Percentiles rank a stretch among this genome's conserved stretches.
These are phyloP conservation scores for Pythium vanterpoolii DNA, from an alignment of 352 stramenopile species.

Conservation along the genomic window DNA sequence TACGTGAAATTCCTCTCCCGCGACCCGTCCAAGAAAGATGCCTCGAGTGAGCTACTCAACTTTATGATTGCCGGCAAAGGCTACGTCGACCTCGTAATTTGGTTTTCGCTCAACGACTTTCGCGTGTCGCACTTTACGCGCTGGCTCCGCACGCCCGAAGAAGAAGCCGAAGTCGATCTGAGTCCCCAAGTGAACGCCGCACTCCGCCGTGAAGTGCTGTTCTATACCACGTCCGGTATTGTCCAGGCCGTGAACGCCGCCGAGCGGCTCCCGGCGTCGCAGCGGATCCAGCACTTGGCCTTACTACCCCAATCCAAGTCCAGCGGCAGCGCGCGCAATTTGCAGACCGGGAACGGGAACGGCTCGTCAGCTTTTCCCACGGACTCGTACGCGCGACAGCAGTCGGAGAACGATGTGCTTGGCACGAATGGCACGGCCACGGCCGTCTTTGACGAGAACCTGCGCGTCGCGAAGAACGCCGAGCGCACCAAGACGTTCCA, in stretches of 20 bases:
- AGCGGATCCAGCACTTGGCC: conserved; percentile 81
- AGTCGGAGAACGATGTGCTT: conserved; percentile 36
- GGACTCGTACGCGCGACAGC: conserved; percentile 50
- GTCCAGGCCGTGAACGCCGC: conserved; percentile 83
- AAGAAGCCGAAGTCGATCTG: conserved; percentile 76
- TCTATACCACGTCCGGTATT: conserved; percentile 89
- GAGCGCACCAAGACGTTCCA: conserved; percentile 85
- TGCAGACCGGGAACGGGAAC: conserved; percentile 8
- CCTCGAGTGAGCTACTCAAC: conserved; percentile 74
- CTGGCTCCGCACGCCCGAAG: conserved; percentile 47
- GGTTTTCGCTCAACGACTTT: conserved; percentile 87
- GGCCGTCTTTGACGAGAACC: conserved; percentile 66
- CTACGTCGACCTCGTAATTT: conserved; percentile 88
- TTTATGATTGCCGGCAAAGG: conserved; percentile 86
- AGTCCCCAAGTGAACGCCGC: conserved; percentile 88
- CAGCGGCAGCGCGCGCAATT: conserved; percentile 12
- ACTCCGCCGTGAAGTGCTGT: conserved; percentile 84
- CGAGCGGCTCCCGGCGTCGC: conserved; percentile 63
- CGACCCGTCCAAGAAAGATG: conserved; percentile 49
- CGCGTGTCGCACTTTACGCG: conserved; percentile 72
- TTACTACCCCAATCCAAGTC: conserved; percentile 73
- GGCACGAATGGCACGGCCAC: neutral
- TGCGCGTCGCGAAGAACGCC: conserved; percentile 66
- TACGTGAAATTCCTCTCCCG: conserved; percentile 79
- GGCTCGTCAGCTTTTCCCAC: neutral